Evolutionary conservation across 306 rosid species (phyloP).

Genomic region (Medicago arabica): DNA sequence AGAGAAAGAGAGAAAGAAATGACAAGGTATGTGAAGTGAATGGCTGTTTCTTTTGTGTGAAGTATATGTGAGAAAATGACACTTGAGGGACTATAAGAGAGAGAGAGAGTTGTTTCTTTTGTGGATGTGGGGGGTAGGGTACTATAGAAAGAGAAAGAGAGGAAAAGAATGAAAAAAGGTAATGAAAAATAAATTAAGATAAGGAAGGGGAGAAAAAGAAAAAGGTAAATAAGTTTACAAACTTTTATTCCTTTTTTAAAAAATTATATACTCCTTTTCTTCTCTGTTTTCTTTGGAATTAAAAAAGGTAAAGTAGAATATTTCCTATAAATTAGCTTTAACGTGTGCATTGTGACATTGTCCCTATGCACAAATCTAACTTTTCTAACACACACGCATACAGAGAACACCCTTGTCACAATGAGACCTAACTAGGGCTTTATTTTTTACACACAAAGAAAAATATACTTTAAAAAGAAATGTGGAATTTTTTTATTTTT

Average conservation of each 20-base stretch:
- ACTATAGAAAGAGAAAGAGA: conserved; percentile 48
- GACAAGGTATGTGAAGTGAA: conserved; percentile 94
- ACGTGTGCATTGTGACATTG: conserved; percentile 57
- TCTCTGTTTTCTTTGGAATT: conserved; percentile 36
- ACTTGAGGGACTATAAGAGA: conserved; percentile 63
- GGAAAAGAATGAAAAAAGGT: conserved; percentile 45
- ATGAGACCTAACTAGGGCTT: conserved; percentile 54
- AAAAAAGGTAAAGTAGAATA: conserved; percentile 44
- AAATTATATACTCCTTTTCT: conserved; percentile 32
- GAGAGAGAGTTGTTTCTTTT: conserved; percentile 41
- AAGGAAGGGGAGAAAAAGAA: conserved; percentile 2
- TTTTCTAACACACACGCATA: conserved; percentile 50
- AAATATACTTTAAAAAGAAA: conserved; percentile 17
- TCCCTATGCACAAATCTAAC: conserved; percentile 57
- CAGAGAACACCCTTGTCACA: conserved; percentile 47
- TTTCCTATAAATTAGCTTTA: conserved; percentile 47
- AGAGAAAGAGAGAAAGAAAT: conserved; percentile 52
- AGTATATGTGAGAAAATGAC: conserved; percentile 99
- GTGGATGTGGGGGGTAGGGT: conserved; percentile 73
- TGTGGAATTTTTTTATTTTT: conserved; percentile 18
- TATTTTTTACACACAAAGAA: conserved; percentile 38
- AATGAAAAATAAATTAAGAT: conserved; percentile 44
- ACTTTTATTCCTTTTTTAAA: conserved; percentile 45
- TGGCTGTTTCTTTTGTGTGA: conserved; percentile 93
- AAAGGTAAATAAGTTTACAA: conserved; percentile 45